phyloP scores from a whole-genome alignment of 1,284 basidiomycete species.

The Takashimella koratensis region DNA sequence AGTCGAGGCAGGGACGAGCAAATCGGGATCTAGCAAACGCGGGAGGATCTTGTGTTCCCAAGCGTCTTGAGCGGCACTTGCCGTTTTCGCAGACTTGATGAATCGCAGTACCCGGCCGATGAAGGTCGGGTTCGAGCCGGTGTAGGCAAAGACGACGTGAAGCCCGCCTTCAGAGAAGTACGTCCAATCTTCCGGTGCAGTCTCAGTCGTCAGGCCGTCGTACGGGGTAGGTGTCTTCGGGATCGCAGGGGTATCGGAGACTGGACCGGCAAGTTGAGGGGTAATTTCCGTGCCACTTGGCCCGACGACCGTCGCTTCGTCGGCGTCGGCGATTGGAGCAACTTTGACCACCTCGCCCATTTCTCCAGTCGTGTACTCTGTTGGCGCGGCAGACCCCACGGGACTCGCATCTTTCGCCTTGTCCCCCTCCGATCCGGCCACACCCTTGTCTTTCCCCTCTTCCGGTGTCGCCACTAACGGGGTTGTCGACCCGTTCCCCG shows the following conservation, averaged over 20 bases:
- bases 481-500: neutral
- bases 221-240: neutral
- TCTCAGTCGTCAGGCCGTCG: conserved; percentile 5
- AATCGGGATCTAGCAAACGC: no score
- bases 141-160: conserved; percentile 78
- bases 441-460: neutral
- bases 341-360: conserved; percentile 35
- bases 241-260: neutral
- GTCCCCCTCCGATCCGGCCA: conserved; percentile 1
- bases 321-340: neutral
- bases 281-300: neutral
- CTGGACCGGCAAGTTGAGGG: neutral
- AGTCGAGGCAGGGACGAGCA: no score
- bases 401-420: neutral
- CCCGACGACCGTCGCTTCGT: neutral
- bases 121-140: conserved; percentile 57
- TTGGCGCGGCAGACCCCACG: conserved; percentile 21
- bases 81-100: conserved; percentile 35
- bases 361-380: conserved; percentile 31
- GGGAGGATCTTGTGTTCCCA: no score
- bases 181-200: conserved; percentile 60
- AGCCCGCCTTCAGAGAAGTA: conserved; percentile 88
- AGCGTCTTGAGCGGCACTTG: no score
- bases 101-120: conserved; percentile 67
- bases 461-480: conserved; percentile 2